Evolutionary conservation across 2,329 filamentous ascomycete species (phyloP), one percentile per base, ranked within the genome.

Genomic region (Trichoderma cornu-damae): DNA sequence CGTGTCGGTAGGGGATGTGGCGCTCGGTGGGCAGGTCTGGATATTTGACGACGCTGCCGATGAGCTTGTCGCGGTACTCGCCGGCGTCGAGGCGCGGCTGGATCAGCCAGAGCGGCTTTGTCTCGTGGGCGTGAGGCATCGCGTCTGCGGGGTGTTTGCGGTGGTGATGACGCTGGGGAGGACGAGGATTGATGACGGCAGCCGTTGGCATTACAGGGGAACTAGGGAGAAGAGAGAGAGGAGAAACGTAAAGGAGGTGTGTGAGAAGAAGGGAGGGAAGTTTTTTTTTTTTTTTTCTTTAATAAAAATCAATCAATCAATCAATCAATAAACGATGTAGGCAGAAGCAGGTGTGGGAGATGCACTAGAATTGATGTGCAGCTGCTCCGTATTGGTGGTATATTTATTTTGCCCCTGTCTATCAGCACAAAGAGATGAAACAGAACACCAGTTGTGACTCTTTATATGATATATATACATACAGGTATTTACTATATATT

Each of bases 41-140:
- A 58, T 66, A 67, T 47, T 65, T 65, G 60, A 68, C 62, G 57
- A 68, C 66, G 61, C 66, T 67, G 51, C 66, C 66, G 35, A 68
- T 66, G 54, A 68, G 66, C 59, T 61, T 65, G 59, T 67, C 66
- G 58, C 66, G 63, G 37, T 68, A 67, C n/a, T 62, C 61, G 42
- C 46, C 51, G 2, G 66, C 66, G 54, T 67, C 66, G 34, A 67
- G 65, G 5, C 66, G 63, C 6, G 66, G 66, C 40, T 62, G 62
- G 53, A 68, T 57, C 42, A 68, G 66, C 66, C 66, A 68, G 20
- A 67, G 66, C 3, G 65, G 65, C 58, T 67, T 66, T 11, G 55
- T 61, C 18, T 64, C 59, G 59, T 48, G 58, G 42, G 55, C 58
- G 46, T 57, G 58, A 12, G 53, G 57, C 57, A 59, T 59, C 16